These are phyloP conservation scores for Yarrowia yakushimensis DNA, from an alignment of 805 yeast species.

Conservation along the genomic window DNA sequence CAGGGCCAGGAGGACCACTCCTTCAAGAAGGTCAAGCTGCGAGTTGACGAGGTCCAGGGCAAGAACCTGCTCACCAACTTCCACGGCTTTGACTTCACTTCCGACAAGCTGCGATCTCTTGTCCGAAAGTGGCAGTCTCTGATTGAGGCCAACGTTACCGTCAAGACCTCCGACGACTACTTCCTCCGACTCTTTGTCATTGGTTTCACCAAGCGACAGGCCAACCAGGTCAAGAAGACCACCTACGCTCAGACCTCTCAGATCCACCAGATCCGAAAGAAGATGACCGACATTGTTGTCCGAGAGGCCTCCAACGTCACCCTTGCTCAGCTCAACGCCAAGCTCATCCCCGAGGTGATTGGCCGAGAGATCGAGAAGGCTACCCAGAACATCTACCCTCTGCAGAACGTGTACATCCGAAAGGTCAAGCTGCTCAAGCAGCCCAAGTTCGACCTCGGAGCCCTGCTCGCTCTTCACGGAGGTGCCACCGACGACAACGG, in stretches of 20 bases:
- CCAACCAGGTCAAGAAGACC: conserved; percentile 96
- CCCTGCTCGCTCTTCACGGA: conserved; percentile 96
- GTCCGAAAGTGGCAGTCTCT: conserved; percentile 99
- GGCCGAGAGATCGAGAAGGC: conserved; percentile 98
- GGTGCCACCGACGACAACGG: conserved; percentile 95
- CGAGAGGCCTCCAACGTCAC: conserved; percentile 95
- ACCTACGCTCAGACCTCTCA: conserved; percentile 97
- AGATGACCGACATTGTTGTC: conserved; percentile 92
- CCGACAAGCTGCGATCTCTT: conserved; percentile 95
- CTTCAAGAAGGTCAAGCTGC: conserved; percentile 93
- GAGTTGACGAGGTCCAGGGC: conserved; percentile 99
- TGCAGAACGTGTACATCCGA: conserved; percentile 98
- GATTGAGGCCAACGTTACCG: conserved; percentile 97
- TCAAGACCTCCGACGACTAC: conserved; percentile 97
- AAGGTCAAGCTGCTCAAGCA: conserved; percentile 97
- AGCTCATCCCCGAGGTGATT: conserved; percentile 97
- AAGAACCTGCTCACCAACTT: conserved; percentile 97
- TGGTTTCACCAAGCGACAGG: conserved; percentile 97
- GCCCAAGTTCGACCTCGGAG: conserved; percentile 98
- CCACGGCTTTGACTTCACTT: conserved; percentile 98
- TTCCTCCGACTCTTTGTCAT: conserved; percentile 93
- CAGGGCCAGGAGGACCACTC: conserved; percentile 99
- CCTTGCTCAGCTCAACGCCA: conserved; percentile 92
- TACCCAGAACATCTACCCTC: conserved; percentile 91
- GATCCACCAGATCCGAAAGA: conserved; percentile 95